A percentile compares a stretch with the other conserved stretches of the same genome.
Evolutionary conservation across 2,329 filamentous ascomycete species (phyloP).

Genomic region (Aspergillus bombycis): DNA sequence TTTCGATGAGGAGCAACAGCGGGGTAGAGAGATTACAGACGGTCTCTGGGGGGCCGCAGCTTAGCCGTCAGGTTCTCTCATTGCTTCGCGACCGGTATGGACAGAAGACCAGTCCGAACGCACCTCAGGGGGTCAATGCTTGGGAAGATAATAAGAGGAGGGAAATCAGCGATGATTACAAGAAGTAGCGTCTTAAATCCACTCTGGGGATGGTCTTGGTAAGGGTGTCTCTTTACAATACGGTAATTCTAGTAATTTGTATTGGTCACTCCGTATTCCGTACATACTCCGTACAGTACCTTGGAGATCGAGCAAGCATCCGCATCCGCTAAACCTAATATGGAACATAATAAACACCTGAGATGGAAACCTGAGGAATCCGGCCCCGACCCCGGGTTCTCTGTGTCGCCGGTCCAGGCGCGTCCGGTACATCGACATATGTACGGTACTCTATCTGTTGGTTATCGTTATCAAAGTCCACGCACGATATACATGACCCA

Average conservation of each 20-base stretch:
- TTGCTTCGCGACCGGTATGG: neutral
- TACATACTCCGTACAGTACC: too few relatives aligned
- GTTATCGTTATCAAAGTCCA: neutral
- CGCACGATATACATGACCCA: neutral
- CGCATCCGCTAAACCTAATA: neutral
- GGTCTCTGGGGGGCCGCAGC: neutral
- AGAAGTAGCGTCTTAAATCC: neutral
- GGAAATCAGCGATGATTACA: neutral
- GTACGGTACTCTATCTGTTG: neutral
- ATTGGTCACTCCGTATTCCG: too few relatives aligned
- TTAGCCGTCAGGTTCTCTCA: neutral
- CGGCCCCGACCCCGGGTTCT: neutral
- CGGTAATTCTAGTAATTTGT: neutral
- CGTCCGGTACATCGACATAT: neutral
- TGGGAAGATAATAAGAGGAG: neutral
- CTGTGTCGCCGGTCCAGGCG: neutral
- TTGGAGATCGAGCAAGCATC: too few relatives aligned
- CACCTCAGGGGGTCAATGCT: neutral
- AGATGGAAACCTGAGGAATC: neutral
- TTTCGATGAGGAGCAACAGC: conserved; percentile 2
- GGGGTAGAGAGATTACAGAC: conserved; percentile 1
- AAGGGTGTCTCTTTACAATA: neutral
- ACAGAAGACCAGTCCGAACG: neutral
- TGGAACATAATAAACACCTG: neutral
- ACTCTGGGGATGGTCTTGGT: neutral